Evolutionary conservation across 2,329 filamentous ascomycete genomes (phyloP).

Genomic region (Fusarium annulatum): DNA sequence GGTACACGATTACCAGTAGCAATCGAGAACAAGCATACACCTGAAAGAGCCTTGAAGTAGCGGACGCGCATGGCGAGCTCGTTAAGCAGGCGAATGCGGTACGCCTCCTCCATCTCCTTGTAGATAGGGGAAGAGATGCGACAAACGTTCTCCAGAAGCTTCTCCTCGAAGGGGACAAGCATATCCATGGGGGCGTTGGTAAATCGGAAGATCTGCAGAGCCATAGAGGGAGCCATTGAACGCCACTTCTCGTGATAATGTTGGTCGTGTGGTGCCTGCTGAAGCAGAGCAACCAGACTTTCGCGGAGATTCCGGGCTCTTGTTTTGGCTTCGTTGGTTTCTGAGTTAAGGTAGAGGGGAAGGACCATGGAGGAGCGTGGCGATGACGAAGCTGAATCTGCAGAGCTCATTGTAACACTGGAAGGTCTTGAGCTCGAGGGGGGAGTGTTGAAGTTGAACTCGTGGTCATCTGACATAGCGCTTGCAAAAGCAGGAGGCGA

Average conservation of each 20-base stretch:
- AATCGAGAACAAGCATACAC: slow-evolving; percentile 64
- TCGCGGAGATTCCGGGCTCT: slow-evolving; percentile 63
- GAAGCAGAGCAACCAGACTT: slow-evolving; percentile 65
- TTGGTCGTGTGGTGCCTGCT: slow-evolving; percentile 59
- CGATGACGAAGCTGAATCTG: slow-evolving; percentile 62
- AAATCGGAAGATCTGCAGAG: slow-evolving; percentile 69
- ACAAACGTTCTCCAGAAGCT: slow-evolving; percentile 58
- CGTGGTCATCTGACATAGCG: slow-evolving; percentile 46
- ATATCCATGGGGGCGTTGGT: slow-evolving; percentile 62
- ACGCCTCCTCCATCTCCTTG: slow-evolving; percentile 60
- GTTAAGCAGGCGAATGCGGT: slow-evolving; percentile 60
- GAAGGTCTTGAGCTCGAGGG: slow-evolving; percentile 58
- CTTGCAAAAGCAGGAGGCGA: slow-evolving; percentile 40
- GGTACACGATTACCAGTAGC: slow-evolving; percentile 64
- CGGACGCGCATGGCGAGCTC: slow-evolving; percentile 62
- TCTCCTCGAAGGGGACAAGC: slow-evolving; percentile 61
- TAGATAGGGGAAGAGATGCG: slow-evolving; percentile 58
- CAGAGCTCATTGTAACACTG: slow-evolving; percentile 62
- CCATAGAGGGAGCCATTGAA: slow-evolving; percentile 63
- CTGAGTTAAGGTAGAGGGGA: slow-evolving; percentile 52
- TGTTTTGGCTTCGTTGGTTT: slow-evolving; percentile 54
- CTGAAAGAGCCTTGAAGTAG: slow-evolving; percentile 64
- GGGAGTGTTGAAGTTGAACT: slow-evolving; percentile 62
- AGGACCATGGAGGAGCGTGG: slow-evolving; percentile 60
- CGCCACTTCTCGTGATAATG: slow-evolving; percentile 62